Conservation (phyloP, 2,329 filamentous ascomycete species). For the Nothophaeocryptopus gaeumannii region DNA sequence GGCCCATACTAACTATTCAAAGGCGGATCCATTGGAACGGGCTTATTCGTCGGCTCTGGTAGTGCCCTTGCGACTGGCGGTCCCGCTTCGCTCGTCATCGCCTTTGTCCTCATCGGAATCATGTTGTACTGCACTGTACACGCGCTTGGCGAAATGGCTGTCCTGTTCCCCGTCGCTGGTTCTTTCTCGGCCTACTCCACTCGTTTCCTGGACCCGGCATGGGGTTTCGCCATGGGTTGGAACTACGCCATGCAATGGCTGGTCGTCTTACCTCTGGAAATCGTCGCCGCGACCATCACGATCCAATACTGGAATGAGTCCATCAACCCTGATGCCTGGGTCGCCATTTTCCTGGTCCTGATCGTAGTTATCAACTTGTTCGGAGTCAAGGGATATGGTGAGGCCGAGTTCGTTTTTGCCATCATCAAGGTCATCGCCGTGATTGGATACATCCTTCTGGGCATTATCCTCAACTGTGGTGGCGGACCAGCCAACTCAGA, state of each 20-base stretch:
- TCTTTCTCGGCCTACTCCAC: slow-evolving; percentile 37
- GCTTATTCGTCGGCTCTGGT: slow-evolving; percentile 37
- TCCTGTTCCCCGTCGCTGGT: slow-evolving; percentile 36
- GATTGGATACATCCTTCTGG: slow-evolving; percentile 63
- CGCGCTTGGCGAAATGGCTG: slow-evolving; percentile 37
- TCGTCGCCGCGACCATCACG: slow-evolving; percentile 34
- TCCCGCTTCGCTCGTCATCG: slow-evolving; percentile 35
- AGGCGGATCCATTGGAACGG: slow-evolving; percentile 31
- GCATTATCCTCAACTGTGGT: slow-evolving; percentile 58
- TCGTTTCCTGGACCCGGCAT: slow-evolving; percentile 36
- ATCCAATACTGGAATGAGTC: slow-evolving; percentile 33
- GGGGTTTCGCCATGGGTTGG: slow-evolving; percentile 39
- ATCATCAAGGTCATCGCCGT: slow-evolving; percentile 45
- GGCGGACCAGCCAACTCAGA: slow-evolving; percentile 48
- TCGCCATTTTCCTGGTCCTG: slow-evolving; percentile 34
- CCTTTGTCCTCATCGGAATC: slow-evolving; percentile 33
- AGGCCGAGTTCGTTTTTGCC: slow-evolving; percentile 37
- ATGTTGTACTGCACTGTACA: slow-evolving; percentile 36
- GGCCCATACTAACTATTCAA: too few relatives aligned
- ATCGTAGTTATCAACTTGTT: slow-evolving; percentile 35
- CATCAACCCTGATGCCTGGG: slow-evolving; percentile 34
- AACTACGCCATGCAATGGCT: slow-evolving; percentile 38
- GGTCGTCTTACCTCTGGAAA: slow-evolving; percentile 34
- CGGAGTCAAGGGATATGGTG: slow-evolving; percentile 36
- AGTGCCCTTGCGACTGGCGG: slow-evolving; percentile 33